Conservation (phyloP, 352 stramenopile species). For the Thalassiosira mediterranea region DNA sequence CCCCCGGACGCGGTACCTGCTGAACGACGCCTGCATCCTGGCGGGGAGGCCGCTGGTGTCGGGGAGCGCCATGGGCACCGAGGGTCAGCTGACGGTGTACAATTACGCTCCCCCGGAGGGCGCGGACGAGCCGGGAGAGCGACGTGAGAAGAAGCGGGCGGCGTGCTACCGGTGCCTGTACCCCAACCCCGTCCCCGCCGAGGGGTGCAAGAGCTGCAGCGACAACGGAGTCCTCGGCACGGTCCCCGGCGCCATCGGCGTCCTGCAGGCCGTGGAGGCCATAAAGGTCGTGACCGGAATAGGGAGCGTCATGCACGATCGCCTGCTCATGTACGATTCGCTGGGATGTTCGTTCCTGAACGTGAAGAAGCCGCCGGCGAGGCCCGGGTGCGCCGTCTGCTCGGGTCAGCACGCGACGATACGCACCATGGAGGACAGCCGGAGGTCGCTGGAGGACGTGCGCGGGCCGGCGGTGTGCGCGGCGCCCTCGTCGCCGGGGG, state of each 20-base stretch:
- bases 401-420: constrained; percentile 66
- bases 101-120: constrained; percentile 42
- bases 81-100: constrained; percentile 97
- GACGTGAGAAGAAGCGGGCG: constrained; percentile 46
- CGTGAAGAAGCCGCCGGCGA: constrained; percentile 77
- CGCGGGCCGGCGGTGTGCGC: constrained; percentile 36
- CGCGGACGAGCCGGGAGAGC: constrained; percentile 1
- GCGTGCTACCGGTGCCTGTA: constrained; percentile 97
- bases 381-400: constrained; percentile 78
- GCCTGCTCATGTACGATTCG: constrained; percentile 82
- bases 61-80: constrained; percentile 92
- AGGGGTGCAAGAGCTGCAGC: constrained; percentile 87
- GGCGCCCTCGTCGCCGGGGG: not conserved
- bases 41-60: constrained; percentile 89
- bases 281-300: constrained; percentile 90
- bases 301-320: constrained; percentile 71
- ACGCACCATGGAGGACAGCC: constrained; percentile 77
- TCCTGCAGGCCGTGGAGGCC: constrained; percentile 91
- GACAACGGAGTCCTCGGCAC: constrained; percentile 96
- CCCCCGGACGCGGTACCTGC: constrained; percentile 92
- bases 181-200: constrained; percentile 83
- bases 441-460: constrained; percentile 45
- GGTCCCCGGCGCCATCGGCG: constrained; percentile 92
- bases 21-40: constrained; percentile 93
- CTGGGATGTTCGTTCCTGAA: constrained; percentile 74